These are phyloP conservation scores for Backusella macrospora DNA, from an alignment of 192 early-diverging fungal genomes.

Conservation along the genomic window DNA sequence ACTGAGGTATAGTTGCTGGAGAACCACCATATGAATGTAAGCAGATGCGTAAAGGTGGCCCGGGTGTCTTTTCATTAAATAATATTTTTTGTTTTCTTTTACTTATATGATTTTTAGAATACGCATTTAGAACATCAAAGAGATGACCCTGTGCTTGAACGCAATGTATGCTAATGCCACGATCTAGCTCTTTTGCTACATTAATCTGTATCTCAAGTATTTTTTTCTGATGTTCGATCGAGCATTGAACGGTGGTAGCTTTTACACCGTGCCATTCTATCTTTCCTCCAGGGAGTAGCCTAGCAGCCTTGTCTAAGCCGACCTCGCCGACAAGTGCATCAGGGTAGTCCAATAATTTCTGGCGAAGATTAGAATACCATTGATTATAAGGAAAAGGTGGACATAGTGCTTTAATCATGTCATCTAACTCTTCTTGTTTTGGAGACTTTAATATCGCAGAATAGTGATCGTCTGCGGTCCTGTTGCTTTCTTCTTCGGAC, in stretches of 20 bases:
- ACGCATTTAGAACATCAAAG: slow-evolving; percentile 13
- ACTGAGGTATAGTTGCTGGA: slow-evolving; percentile 26
- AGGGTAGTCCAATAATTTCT: slow-evolving; percentile 22
- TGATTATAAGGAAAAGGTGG: slow-evolving; percentile 25
- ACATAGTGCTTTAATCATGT: slow-evolving; percentile 17
- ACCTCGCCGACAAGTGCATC: slow-evolving; percentile 39
- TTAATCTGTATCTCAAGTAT: slow-evolving; percentile 70
- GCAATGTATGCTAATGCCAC: slow-evolving; percentile 75
- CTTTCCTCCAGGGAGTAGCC: slow-evolving; percentile 35
- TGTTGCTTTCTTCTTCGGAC: neutral
- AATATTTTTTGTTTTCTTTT: slow-evolving; percentile 40
- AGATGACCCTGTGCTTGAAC: slow-evolving; percentile 76
- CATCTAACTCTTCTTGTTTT: slow-evolving; percentile 14
- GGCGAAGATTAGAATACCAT: slow-evolving; percentile 29
- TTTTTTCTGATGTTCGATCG: slow-evolving; percentile 32
- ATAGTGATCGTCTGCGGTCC: slow-evolving; percentile 25
- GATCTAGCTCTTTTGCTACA: slow-evolving; percentile 64
- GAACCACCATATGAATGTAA: slow-evolving; percentile 88
- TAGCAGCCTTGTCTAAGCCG: slow-evolving; percentile 38
- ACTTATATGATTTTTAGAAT: slow-evolving; percentile 4
- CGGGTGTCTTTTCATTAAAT: slow-evolving; percentile 24
- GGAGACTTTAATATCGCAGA: slow-evolving; percentile 12
- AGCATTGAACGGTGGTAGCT: slow-evolving; percentile 29
- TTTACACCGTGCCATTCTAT: slow-evolving; percentile 39
- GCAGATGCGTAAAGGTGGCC: slow-evolving; percentile 68